These are phyloP conservation scores for Hansenula lynferdii DNA, from an alignment of 1,139 yeast species.

Conservation along the genomic window DNA sequence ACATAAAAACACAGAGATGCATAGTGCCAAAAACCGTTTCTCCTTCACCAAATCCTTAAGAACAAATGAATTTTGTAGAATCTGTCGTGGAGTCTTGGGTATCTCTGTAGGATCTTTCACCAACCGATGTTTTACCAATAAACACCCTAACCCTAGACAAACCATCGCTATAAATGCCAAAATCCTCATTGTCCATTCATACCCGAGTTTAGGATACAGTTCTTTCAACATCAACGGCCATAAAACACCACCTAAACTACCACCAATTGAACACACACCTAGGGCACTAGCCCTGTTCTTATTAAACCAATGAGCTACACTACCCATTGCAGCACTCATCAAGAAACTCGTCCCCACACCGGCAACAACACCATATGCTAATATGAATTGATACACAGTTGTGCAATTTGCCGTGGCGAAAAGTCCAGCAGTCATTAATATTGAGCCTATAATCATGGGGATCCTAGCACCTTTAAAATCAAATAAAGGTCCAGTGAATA, in stretches of 20 bases:
- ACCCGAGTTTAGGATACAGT: slow-evolving; percentile 45
- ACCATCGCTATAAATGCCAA: slow-evolving; percentile 45
- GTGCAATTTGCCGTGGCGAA: slow-evolving; percentile 49
- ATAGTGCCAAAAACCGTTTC: slow-evolving; percentile 32
- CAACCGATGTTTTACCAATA: slow-evolving; percentile 41
- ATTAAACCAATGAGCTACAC: slow-evolving; percentile 59
- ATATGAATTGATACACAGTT: slow-evolving; percentile 51
- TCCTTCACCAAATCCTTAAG: slow-evolving; percentile 31
- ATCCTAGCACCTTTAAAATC: slow-evolving; percentile 50
- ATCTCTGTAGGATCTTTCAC: slow-evolving; percentile 8
- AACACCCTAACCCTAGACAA: slow-evolving; percentile 31
- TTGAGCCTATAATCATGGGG: slow-evolving; percentile 40
- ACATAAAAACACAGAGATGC: slow-evolving; percentile 38
- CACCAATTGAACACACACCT: slow-evolving; percentile 57
- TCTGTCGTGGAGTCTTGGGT: slow-evolving; percentile 3
- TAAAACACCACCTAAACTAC: slow-evolving; percentile 56
- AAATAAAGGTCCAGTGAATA: slow-evolving; percentile 57
- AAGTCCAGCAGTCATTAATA: slow-evolving; percentile 42
- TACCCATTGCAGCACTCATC: slow-evolving; percentile 60
- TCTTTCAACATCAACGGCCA: slow-evolving; percentile 52
- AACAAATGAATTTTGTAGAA: slow-evolving; percentile 32
- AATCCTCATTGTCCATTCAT: slow-evolving; percentile 56
- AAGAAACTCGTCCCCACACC: slow-evolving; percentile 56
- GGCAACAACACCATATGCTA: slow-evolving; percentile 50
- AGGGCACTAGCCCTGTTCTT: slow-evolving; percentile 50